A percentile compares a stretch with the other conserved stretches of the same genome.
Evolutionary conservation across 257 asterid genomes (phyloP).

Genomic region (Solanum tacnaense): DNA sequence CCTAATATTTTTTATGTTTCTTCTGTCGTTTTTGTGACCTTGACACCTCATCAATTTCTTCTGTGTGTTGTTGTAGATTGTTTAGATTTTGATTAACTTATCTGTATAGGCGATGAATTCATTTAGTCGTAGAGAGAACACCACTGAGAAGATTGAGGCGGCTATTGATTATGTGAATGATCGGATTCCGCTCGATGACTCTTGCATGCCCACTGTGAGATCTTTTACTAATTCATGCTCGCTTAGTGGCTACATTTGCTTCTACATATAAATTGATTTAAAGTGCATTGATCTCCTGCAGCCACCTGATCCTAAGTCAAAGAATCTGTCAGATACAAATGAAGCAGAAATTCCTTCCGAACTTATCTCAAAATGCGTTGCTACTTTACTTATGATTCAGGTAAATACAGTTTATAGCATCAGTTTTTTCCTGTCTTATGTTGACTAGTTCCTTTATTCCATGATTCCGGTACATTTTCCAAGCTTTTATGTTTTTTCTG

Average conservation of each 20-base stretch:
- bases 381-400: slow-evolving; percentile 84
- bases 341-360: slow-evolving; percentile 67
- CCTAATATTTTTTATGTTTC: background rate
- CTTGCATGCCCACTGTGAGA: slow-evolving; percentile 27
- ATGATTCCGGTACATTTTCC: background rate
- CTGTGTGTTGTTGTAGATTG: background rate
- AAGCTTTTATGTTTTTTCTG: background rate
- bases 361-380: slow-evolving; percentile 64
- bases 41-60: background rate
- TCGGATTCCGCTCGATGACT: slow-evolving; percentile 26
- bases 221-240: background rate
- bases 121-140: slow-evolving; percentile 34
- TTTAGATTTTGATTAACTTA: background rate
- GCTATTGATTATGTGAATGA: slow-evolving; percentile 29
- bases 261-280: slow-evolving; percentile 1
- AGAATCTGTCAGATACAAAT: slow-evolving; percentile 23
- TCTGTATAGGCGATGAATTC: slow-evolving; percentile 53
- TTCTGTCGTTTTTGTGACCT: background rate
- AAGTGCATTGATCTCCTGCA: slow-evolving; percentile 17
- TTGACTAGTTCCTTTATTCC: background rate
- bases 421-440: background rate
- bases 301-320: slow-evolving; percentile 37
- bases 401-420: slow-evolving; percentile 5
- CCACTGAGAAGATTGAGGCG: slow-evolving; percentile 57
- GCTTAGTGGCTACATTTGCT: background rate